Evolutionary conservation across 257 asterid genomes (phyloP).

Genomic region (Henckelia pumila): DNA sequence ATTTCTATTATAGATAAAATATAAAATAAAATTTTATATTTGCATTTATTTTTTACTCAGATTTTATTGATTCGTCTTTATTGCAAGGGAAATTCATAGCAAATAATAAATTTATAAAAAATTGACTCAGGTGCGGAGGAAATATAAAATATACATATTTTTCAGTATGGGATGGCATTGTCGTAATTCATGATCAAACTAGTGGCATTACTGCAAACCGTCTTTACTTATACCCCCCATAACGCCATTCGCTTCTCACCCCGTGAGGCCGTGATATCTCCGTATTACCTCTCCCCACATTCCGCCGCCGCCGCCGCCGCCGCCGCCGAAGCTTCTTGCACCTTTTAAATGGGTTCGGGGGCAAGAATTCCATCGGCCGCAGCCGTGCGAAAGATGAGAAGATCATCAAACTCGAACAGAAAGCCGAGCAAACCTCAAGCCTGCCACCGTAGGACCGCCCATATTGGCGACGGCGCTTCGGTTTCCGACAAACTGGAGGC

Average conservation of each 20-base stretch:
- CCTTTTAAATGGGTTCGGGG: conserved; percentile 47
- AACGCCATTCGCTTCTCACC: conserved; percentile 34
- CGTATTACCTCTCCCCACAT: background rate
- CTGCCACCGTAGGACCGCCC: conserved; percentile 21
- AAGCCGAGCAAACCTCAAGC: conserved; percentile 29
- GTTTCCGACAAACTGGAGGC: conserved; percentile 73
- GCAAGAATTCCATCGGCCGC: conserved; percentile 31
- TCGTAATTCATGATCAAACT: conserved; percentile 24
- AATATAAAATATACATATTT: no score
- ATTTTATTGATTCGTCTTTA: no score
- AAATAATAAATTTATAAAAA: no score
- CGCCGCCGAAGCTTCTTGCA: conserved; percentile 5
- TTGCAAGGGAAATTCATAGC: background rate
- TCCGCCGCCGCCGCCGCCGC: conserved; percentile 13
- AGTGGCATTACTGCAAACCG: conserved; percentile 29
- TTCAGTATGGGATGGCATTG: conserved; percentile 31
- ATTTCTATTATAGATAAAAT: no score
- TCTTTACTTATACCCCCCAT: conserved; percentile 47
- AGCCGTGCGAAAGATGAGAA: conserved; percentile 32
- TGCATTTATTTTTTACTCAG: no score
- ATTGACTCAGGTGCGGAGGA: no score
- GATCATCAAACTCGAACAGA: conserved; percentile 28
- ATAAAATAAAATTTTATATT: no score
- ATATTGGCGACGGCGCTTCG: conserved; percentile 20
- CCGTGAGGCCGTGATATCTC: conserved; percentile 26